Base-by-base conservation (phyloP, 2,329 filamentous ascomycete genomes). In the Neofusicoccum laricinum region DNA sequence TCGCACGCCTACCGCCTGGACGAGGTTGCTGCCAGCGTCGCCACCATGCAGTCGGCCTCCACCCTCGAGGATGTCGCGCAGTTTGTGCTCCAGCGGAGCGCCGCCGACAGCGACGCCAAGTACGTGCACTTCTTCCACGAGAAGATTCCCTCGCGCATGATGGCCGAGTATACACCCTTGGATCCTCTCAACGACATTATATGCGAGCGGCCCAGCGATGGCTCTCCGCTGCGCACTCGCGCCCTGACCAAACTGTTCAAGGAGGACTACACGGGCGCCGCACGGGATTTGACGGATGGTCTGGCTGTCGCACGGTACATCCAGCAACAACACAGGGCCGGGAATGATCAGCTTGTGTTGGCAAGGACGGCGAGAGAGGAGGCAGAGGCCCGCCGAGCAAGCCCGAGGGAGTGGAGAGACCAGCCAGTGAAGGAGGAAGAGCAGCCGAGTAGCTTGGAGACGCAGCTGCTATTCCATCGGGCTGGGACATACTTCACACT, bases 51-150 rank as follows among this genome's bases (percentile, higher is more conserved):
- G 78, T 88, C 88, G 63, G 87, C 90, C 1, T 90, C 89, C 17
- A 87, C 89, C 0, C 79, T 96, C 12, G 90, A 95, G 70, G 89
- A 92, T 65, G 89, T 95, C 2, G 91, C 89, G 2, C 82, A 84
- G 5, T 80, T 90, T 66, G 91, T 96, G 36, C 78, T 95, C 66
- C 87, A 90, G 73, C 83, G 90, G 66, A 88, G 86, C 66, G 82
- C 86, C n/a, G 75, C 82, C 58, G 88, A 93, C 71, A 77, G 82
- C 48, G 90, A 95, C 71, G 92, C 91, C 32, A 90, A 89, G 75
- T 95, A 95, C 73, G 92, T 95, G n/a, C 90, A 95, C 73, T 95
- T 94, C 78, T 96, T 96, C 76, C 91, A 94, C 77, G 91, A 96
- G 77, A 95, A 94, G 84, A 93, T 95, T 30, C 90, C 91, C 1